Evolutionary conservation across 768 basidiomycete species (phyloP), one percentile per base, ranked within the genome.

Genomic region (Tylopilus intermedius): DNA sequence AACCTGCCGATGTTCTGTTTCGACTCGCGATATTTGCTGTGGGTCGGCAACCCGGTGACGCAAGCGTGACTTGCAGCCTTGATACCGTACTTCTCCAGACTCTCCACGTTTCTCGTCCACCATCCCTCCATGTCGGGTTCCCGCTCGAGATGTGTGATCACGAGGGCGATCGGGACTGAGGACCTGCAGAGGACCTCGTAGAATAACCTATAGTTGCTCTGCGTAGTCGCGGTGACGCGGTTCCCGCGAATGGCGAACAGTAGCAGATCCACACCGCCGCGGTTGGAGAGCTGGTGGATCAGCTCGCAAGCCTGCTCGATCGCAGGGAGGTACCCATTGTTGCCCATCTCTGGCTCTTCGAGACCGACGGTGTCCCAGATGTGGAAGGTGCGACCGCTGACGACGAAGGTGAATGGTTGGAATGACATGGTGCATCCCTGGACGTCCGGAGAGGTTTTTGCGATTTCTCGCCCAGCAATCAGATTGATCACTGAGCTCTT

Each of bases 161-260:
- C 58, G 18, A 71, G 40, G 5, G 58, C 62, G 54, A 68, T 61
- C 33, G 67, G 67, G 11, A 67, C 76, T 22, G 57, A 6, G 15
- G 62, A 54, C 43, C 56, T 63, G 53, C 77, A 77, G 11, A 77
- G 69, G 9, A 76, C 68, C 40, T 77, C 69, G n/a, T 64, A 65
- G 59, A 76, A 75, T 29, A 76, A 37, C 47, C 62, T 60, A 58
- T 74, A 77, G 61, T 76, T 78, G 53, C 68, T 68, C 47, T 67
- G 63, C 37, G 67, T 62, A 1, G 62, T 62, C 43, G 68, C 70
- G 8, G 66, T 72, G 60, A 76, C 67, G 38, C 73, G 61, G n/a
- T 74, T 72, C 10, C 68, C 74, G 3, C 73, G 71, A 18, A 78
- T 71, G 55, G 70, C 70, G 55, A 70, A 77, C 0, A 77, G 62